Evolutionary conservation across 148 eudicot genomes (phyloP).

Genomic region (Rhododendron molle): DNA sequence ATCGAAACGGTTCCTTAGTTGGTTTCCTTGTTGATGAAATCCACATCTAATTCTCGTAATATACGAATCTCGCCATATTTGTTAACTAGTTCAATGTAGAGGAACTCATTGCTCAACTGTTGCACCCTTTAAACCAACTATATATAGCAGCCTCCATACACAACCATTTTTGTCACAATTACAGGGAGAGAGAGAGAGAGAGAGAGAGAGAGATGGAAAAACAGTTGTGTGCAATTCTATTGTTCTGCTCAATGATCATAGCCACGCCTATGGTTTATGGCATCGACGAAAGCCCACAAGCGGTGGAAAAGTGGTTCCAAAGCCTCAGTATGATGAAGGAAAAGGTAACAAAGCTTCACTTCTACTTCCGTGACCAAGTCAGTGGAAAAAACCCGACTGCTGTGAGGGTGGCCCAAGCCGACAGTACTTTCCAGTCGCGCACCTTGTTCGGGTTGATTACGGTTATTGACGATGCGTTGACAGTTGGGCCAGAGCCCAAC

Average conservation of each 20-base stretch:
- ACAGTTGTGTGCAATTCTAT: background rate
- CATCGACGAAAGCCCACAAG: background rate
- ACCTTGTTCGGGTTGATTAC: constrained; percentile 3
- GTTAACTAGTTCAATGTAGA: background rate
- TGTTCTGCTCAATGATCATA: constrained; percentile 13
- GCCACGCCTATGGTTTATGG: background rate
- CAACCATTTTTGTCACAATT: too few species aligned
- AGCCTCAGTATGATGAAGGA: background rate
- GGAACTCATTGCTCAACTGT: background rate
- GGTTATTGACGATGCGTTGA: constrained; percentile 13
- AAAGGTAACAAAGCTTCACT: constrained; percentile 29
- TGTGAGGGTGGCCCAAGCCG: constrained; percentile 8
- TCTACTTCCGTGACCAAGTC: constrained; percentile 23
- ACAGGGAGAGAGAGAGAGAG: background rate
- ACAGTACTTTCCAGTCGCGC: background rate
- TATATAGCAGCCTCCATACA: too few species aligned
- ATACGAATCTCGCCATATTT: background rate
- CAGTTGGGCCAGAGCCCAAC: constrained; percentile 19
- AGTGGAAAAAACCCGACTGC: constrained; percentile 17
- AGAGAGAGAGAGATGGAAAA: background rate
- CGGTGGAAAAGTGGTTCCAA: constrained; percentile 24
- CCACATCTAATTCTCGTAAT: background rate
- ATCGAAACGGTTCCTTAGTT: background rate
- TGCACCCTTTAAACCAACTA: background rate
- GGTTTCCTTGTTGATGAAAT: background rate